Percentiles rank a stretch among this genome's conserved stretches.
These are phyloP conservation scores for Jamesozyma lodderae DNA, from an alignment of 805 yeast species.

Conservation along the genomic window DNA sequence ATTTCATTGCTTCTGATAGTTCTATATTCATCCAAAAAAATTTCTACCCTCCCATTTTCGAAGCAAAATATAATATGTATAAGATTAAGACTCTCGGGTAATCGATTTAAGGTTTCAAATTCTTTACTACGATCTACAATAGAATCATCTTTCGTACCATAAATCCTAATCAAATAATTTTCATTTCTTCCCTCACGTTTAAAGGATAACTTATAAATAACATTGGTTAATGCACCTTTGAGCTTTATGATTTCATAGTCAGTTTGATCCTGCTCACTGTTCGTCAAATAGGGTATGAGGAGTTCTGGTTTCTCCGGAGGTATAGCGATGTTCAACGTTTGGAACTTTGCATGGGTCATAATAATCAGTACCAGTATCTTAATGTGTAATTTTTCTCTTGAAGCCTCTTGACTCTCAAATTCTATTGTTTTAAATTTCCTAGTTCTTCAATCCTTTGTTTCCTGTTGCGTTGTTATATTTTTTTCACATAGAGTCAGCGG, in stretches of 20 bases:
- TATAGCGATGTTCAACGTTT: slow-evolving; percentile 3
- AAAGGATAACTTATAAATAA: slow-evolving; percentile 60
- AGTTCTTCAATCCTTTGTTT: no score
- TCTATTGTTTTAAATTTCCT: no score
- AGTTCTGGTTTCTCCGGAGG: slow-evolving; percentile 7
- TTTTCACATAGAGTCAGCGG: no score
- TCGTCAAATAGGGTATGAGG: slow-evolving; percentile 6
- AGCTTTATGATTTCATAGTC: slow-evolving; percentile 38
- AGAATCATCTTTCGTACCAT: slow-evolving; percentile 76
- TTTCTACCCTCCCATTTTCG: slow-evolving; percentile 84
- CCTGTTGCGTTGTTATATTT: no score
- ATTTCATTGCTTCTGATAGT: slow-evolving; percentile 64
- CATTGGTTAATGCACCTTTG: slow-evolving; percentile 85
- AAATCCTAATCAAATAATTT: slow-evolving; percentile 56
- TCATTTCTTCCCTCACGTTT: not conserved
- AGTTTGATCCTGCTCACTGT: not conserved
- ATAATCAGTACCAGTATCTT: no score
- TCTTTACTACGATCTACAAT: slow-evolving; percentile 78
- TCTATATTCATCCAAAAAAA: slow-evolving; percentile 68
- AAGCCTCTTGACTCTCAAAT: no score
- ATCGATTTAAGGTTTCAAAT: slow-evolving; percentile 54
- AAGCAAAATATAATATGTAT: slow-evolving; percentile 66
- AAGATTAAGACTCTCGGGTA: slow-evolving; percentile 38
- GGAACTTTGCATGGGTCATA: slow-evolving; percentile 1
- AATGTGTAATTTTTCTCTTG: no score